These are phyloP conservation scores for Pluteus cervinus DNA, from an alignment of 768 basidiomycete genomes.

Conservation along the genomic window DNA sequence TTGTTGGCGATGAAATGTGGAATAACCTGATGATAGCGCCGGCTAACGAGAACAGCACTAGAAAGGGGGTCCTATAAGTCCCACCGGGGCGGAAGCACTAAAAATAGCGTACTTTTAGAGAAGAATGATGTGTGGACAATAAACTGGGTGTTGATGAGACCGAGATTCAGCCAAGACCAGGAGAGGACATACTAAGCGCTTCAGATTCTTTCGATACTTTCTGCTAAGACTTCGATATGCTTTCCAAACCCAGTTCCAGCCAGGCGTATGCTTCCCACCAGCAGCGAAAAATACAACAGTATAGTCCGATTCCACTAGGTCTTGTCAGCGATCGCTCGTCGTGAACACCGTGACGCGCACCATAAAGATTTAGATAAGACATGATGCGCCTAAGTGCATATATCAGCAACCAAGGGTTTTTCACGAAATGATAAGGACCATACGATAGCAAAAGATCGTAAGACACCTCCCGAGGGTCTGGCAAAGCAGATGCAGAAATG, in stretches of 20 bases:
- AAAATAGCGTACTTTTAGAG: constrained; percentile 61
- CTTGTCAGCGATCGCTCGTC: no score
- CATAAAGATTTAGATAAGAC: constrained; percentile 75
- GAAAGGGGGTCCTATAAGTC: constrained; percentile 4
- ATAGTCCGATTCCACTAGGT: constrained; percentile 80
- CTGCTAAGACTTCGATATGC: constrained; percentile 75
- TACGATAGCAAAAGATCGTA: constrained; percentile 76
- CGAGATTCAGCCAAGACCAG: not conserved
- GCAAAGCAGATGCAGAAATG: constrained; percentile 75
- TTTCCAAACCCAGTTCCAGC: constrained; percentile 92
- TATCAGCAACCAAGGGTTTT: constrained; percentile 8
- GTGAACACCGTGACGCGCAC: constrained; percentile 38
- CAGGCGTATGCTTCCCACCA: constrained; percentile 65
- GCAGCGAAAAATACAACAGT: constrained; percentile 85
- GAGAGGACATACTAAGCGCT: constrained; percentile 55
- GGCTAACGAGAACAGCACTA: constrained; percentile 86
- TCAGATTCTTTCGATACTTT: constrained; percentile 86
- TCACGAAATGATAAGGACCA: constrained; percentile 18
- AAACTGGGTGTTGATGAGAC: not conserved
- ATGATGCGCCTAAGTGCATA: constrained; percentile 55
- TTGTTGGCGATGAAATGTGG: not conserved
- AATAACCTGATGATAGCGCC: constrained; percentile 81
- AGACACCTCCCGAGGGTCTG: constrained; percentile 69
- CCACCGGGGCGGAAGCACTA: not conserved
- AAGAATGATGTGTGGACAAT: constrained; percentile 87